A percentile compares a stretch with the other conserved stretches of the same genome.
Conservation (phyloP, 441 rosid genomes). For the Gossypium aridum region DNA sequence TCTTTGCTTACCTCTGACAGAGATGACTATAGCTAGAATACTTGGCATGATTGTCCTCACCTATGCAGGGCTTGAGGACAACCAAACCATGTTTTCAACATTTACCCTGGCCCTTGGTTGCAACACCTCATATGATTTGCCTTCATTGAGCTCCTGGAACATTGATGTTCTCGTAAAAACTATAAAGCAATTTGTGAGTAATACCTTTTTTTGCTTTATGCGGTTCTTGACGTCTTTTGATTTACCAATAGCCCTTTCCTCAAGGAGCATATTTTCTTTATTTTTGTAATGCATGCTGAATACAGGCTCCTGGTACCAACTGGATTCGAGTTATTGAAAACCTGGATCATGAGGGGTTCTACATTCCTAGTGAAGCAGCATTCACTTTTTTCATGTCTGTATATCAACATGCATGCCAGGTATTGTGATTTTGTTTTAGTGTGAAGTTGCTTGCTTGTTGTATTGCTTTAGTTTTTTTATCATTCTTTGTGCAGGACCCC, state of each 20-base stretch:
- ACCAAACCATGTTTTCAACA: constrained; percentile 55
- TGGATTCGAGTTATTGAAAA: constrained; percentile 77
- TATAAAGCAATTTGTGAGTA: constrained; percentile 73
- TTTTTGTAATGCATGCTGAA: constrained; percentile 10
- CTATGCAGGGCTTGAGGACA: constrained; percentile 63
- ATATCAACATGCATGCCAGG: constrained; percentile 81
- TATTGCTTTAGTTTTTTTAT: constrained; percentile 4
- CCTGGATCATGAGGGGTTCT: constrained; percentile 88
- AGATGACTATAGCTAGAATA: constrained; percentile 64
- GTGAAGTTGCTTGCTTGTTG: neutral
- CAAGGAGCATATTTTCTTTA: neutral
- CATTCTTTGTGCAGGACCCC: constrained; percentile 55
- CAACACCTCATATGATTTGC: constrained; percentile 45
- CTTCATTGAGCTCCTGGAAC: constrained; percentile 65
- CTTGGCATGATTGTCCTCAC: constrained; percentile 54
- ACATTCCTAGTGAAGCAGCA: constrained; percentile 81
- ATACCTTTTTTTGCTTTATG: neutral
- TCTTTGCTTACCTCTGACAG: constrained; percentile 60
- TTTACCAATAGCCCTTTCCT: neutral
- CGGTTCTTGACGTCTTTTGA: neutral
- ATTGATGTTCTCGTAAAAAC: constrained; percentile 65
- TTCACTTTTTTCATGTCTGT: constrained; percentile 77
- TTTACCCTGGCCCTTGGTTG: constrained; percentile 70
- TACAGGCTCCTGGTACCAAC: constrained; percentile 82
- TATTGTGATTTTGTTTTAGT: constrained; percentile 18